Evolutionary conservation across 2,329 filamentous ascomycete genomes (phyloP), one percentile per base, ranked within the genome.

Genomic region (Cytospora schulzeri): DNA sequence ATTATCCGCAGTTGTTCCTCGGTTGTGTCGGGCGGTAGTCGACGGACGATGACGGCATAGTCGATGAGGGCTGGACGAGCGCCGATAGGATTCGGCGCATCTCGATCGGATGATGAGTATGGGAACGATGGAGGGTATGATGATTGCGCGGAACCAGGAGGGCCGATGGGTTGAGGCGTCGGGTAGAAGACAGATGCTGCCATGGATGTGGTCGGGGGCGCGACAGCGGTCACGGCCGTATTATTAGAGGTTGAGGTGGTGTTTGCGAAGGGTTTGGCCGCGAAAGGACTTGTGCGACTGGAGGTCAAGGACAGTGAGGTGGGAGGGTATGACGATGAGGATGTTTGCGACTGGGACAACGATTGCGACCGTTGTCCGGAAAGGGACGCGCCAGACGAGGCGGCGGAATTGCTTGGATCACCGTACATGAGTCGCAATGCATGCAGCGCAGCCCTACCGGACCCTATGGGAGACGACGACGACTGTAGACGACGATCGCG

Each of bases 1-100:
- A 88, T 87, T 33, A 85, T 73, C 55, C 81, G 78, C 59, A 88
- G 70, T 28, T 79, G 79, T 58, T 86, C 81, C 58, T 85, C 81
- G 1, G 81, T 81, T 3, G 81, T 85, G 69, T 83, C 82, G 57
- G 77, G 67, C 1, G 85, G 85, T 15, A 88, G 77, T 67, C 81
- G 79, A 60, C 83, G 82, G 66, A 88, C 84, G 55, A 85, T 72
- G 41, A 86, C 77, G 26, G 79, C 71, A 69, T 77, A 73, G 28
- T 58, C 50, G 45, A 48, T 24, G 14, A 22, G 22, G 55, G 56
- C 35, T 14, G 45, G 35, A 19, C 51, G 63, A 59, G 75, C 72
- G 65, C 77, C 77, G 53, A 79, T 71, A 22, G 80, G 75, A 64
- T 76, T 78, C 60, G 73, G 71, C 62, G 75, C 71, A 68, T 83